phyloP scores from a whole-genome alignment of 306 rosid species.

The Leucaena leucocephala region DNA sequence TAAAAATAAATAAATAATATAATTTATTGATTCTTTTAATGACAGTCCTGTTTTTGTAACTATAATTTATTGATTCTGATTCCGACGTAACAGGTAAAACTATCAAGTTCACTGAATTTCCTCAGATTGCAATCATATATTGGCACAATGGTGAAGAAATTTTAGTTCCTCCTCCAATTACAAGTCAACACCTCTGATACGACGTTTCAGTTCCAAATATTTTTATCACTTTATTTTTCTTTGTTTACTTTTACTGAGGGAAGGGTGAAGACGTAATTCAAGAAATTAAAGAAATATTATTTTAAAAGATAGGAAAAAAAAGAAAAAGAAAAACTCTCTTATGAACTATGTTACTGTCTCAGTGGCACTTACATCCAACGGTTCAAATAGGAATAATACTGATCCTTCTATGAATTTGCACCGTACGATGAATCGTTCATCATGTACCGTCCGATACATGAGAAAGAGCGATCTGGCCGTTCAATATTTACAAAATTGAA shows the following conservation, averaged over 20 bases:
- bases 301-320: background rate
- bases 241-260: no score
- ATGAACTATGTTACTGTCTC: background rate
- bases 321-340: no score
- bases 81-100: background rate
- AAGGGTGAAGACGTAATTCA: no score
- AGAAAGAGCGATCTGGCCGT: slow-evolving; percentile 52
- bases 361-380: slow-evolving; percentile 48
- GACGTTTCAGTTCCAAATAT: no score
- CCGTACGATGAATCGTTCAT: slow-evolving; percentile 47
- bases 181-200: background rate
- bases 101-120: background rate
- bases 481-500: slow-evolving; percentile 82
- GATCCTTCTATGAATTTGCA: slow-evolving; percentile 64
- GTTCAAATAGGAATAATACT: slow-evolving; percentile 21
- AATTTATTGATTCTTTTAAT: no score
- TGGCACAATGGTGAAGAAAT: background rate
- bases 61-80: background rate
- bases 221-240: no score
- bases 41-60: no score
- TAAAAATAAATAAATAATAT: no score
- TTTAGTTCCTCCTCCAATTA: background rate
- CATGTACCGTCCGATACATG: slow-evolving; percentile 49
- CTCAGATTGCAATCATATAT: background rate
- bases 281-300: no score